phyloP scores from a whole-genome alignment of 495 filamentous ascomycete species.

The Penicillium bovifimosum region DNA sequence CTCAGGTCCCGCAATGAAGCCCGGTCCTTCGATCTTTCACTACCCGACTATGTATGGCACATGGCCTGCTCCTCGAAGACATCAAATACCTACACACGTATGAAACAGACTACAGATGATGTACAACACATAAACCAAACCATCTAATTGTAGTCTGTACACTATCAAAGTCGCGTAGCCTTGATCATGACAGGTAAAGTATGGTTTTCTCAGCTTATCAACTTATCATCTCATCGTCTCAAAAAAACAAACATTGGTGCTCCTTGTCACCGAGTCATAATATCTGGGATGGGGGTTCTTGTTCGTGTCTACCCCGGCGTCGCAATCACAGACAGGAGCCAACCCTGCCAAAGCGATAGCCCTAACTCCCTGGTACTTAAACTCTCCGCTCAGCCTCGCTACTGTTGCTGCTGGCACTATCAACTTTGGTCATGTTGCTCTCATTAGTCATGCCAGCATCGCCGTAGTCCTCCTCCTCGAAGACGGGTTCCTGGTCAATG shows the following conservation, averaged over 20 bases:
- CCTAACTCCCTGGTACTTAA: slow-evolving; percentile 5
- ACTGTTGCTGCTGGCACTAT: slow-evolving; percentile 22
- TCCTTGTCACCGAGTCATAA: not conserved
- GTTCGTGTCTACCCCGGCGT: not conserved
- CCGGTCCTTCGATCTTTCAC: no score
- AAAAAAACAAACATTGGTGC: not conserved
- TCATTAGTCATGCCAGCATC: slow-evolving; percentile 33
- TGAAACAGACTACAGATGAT: no score
- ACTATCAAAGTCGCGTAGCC: not conserved
- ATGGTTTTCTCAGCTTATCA: not conserved
- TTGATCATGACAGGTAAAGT: not conserved
- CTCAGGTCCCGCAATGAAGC: no score
- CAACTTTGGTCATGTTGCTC: slow-evolving; percentile 18
- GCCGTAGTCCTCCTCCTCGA: slow-evolving; percentile 76
- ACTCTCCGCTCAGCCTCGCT: slow-evolving; percentile 16
- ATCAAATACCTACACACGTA: no score
- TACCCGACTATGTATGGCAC: no score
- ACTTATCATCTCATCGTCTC: not conserved
- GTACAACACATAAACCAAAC: no score
- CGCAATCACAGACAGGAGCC: not conserved
- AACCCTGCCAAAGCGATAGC: not conserved
- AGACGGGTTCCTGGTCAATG: slow-evolving; percentile 78
- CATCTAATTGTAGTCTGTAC: no score
- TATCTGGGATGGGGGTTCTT: not conserved
- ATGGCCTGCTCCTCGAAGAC: no score